A percentile compares a stretch with the other conserved stretches of the same genome.
These are phyloP conservation scores for Citrus inodora DNA, from an alignment of 345 rosid species.

Conservation along the genomic window DNA sequence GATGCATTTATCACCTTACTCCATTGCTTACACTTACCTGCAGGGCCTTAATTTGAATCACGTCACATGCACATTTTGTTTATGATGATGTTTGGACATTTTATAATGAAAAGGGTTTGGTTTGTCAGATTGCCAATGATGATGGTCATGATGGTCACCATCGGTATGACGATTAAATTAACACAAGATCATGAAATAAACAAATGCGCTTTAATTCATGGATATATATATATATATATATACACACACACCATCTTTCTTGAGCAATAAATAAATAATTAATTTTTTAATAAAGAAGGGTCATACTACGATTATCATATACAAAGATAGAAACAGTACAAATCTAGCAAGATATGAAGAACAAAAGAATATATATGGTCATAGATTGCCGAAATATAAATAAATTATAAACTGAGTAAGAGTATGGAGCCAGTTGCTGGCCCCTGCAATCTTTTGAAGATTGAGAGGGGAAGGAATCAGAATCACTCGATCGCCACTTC, in stretches of 20 bases:
- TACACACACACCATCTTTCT: conserved; percentile 12
- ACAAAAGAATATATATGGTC: conserved; percentile 30
- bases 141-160: conserved; percentile 29
- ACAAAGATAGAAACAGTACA: neutral
- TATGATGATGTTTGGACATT: neutral
- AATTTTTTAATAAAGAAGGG: neutral
- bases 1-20: neutral
- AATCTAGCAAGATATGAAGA: conserved; percentile 21
- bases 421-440: conserved; percentile 1
- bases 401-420: conserved; percentile 11
- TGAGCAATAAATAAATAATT: neutral
- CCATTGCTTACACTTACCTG: neutral
- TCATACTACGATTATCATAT: neutral
- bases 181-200: conserved; percentile 16
- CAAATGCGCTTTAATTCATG: conserved; percentile 2
- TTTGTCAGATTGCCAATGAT: conserved; percentile 46
- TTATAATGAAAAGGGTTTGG: conserved; percentile 14
- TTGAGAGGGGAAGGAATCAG: conserved; percentile 13
- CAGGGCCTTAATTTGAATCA: conserved; percentile 12
- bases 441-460: conserved; percentile 15
- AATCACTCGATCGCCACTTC: too few relatives aligned
- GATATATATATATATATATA: conserved; percentile 6
- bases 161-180: conserved; percentile 12
- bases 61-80: conserved; percentile 10
- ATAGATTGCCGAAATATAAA: neutral